A percentile compares a stretch with the other conserved stretches of the same genome.
Evolutionary conservation across 2,329 filamentous ascomycete genomes (phyloP).

Genomic region (Pseudogymnoascus pannorum): DNA sequence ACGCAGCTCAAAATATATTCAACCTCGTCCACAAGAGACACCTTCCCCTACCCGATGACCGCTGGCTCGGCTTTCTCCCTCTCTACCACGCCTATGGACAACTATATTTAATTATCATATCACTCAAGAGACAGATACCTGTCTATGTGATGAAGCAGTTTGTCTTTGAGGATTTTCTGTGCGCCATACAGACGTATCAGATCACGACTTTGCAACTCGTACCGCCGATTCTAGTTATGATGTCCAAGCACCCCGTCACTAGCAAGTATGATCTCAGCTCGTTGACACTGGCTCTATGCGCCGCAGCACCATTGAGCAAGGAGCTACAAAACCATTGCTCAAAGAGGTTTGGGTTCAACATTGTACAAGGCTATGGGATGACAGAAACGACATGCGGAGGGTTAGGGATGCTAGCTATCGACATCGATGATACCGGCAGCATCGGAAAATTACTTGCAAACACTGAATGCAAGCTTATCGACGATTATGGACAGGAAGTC

Average conservation of each 20-base stretch:
- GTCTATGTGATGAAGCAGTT: constrained; percentile 52
- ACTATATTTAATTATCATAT: constrained; percentile 43
- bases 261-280: constrained; percentile 45
- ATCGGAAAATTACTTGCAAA: constrained; percentile 50
- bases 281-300: constrained; percentile 40
- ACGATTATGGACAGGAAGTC: constrained; percentile 46
- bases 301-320: constrained; percentile 44
- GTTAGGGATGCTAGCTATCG: constrained; percentile 35
- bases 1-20: constrained; percentile 42
- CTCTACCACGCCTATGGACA: constrained; percentile 58
- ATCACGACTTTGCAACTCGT: constrained; percentile 48
- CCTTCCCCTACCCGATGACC: constrained; percentile 28
- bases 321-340: constrained; percentile 41
- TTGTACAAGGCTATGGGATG: constrained; percentile 54
- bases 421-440: constrained; percentile 36
- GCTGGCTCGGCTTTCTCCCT: constrained; percentile 55
- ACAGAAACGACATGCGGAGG: constrained; percentile 44
- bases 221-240: constrained; percentile 51
- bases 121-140: constrained; percentile 36
- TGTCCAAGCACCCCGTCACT: constrained; percentile 50
- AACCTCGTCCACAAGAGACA: constrained; percentile 34
- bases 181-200: constrained; percentile 41
- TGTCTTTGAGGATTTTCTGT: constrained; percentile 46
- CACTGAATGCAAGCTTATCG: constrained; percentile 44
- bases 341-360: constrained; percentile 32